Evolutionary conservation across 1,284 basidiomycete species (phyloP), one percentile per base, ranked within the genome.

Genomic region (Cystobasidiaceae sp.): DNA sequence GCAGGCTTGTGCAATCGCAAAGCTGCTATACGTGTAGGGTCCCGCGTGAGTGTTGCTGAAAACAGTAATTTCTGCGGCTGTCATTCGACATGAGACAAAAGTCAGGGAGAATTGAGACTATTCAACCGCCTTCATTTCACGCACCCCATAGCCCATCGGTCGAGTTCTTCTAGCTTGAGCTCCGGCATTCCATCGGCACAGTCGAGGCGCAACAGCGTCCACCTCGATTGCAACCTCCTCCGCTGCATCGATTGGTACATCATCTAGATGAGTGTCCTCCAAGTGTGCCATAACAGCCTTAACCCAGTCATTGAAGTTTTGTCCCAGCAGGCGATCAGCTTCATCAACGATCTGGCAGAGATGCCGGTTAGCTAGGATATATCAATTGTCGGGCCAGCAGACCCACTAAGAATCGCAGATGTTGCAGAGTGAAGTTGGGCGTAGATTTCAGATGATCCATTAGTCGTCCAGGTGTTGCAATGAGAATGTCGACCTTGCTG

Each of bases 251-350:
- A 19, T 27, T 15, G 11, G 30, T 21, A 67, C 23, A 37, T 72
- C 69, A n/a, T 67, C 49, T 52, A 68, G 48, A 30, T 73, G 67
- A 6, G 81, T 78, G 17, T 85, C 82, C 30, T 83, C 82, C 4
- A 85, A 86, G 8, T 89, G 89, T 1, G 82, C 78, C 6, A 93
- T 80, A 3, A 96, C 87, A 72, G 86, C 86, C 11, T 83, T 82
- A 2, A 96, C 80, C 94, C 94, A 99, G 73, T 93, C 88, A 77
- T 97, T 92, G 78, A 97, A 97, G 1, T 90, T 92, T 75, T 97
- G 93, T 6, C 89, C 89, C 4, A 99, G 82, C 2, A 99, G 82
- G 23, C 93, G 84, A 75, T 99, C 96, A 0, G 96, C 96, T 79
- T 99, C 96, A 75, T 99, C 96, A 63, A 99, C 91, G 19, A 98